Evolutionary conservation across 2,329 filamentous ascomycete species (phyloP).

Genomic region (Lecanicillium sp.): DNA sequence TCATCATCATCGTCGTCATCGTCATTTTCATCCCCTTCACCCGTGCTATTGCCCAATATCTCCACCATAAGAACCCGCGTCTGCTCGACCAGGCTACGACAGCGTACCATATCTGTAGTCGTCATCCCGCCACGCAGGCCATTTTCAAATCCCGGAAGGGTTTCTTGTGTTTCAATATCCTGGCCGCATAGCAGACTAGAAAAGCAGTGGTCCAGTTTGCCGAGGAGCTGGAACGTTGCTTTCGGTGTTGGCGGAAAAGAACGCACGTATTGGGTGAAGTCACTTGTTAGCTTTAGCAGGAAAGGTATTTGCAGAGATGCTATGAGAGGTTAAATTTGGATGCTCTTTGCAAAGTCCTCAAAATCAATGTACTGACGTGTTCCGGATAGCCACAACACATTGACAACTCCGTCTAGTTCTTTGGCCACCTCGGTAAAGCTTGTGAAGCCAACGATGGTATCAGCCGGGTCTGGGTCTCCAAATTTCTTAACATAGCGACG

Average conservation of each 20-base stretch:
- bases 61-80: constrained; percentile 66
- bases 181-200: constrained; percentile 64
- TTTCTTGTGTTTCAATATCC: constrained; percentile 58
- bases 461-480: constrained; percentile 37
- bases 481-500: constrained; percentile 58
- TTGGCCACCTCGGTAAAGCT: constrained; percentile 64
- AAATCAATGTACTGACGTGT: constrained; percentile 58
- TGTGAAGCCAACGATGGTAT: constrained; percentile 47
- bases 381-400: constrained; percentile 79
- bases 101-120: constrained; percentile 78
- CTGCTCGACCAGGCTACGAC: constrained; percentile 73
- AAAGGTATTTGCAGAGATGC: constrained; percentile 78
- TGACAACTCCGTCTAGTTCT: constrained; percentile 68
- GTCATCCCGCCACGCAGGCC: constrained; percentile 61
- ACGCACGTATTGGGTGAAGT: constrained; percentile 65
- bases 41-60: constrained; percentile 45
- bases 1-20: constrained; percentile 34
- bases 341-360: background rate
- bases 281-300: constrained; percentile 68
- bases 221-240: constrained; percentile 64
- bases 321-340: constrained; percentile 26
- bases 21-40: constrained; percentile 38
- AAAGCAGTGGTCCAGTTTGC: constrained; percentile 80
- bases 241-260: constrained; percentile 58
- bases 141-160: constrained; percentile 64